phyloP scores from a whole-genome alignment of 306 rosid genomes.

The Acacia crassicarpa region DNA sequence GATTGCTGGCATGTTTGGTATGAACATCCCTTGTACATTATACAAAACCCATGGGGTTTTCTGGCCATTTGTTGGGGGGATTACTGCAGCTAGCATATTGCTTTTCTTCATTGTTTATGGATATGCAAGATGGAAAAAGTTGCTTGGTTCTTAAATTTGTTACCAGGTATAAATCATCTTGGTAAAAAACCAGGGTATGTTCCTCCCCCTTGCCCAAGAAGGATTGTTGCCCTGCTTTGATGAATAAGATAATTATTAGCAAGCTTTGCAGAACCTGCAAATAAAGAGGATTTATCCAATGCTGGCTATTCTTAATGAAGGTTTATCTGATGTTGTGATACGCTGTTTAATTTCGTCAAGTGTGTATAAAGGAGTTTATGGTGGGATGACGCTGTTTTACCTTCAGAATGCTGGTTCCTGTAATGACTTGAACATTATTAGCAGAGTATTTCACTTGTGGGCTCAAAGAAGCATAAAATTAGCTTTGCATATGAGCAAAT shows the following conservation, averaged over 20 bases:
- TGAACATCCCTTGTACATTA: constrained; percentile 78
- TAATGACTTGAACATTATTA: background rate
- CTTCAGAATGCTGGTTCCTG: background rate
- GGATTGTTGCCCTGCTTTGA: background rate
- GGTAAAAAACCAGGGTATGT: background rate
- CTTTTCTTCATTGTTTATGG: constrained; percentile 71
- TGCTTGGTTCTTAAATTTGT: constrained; percentile 66
- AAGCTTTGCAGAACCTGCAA: background rate
- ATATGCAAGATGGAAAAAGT: constrained; percentile 92
- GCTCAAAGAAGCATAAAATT: background rate
- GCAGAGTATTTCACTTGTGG: background rate
- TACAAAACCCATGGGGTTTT: constrained; percentile 40
- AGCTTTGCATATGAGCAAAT: background rate
- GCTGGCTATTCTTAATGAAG: background rate
- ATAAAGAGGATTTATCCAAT: background rate
- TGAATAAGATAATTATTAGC: background rate
- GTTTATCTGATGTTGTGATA: background rate
- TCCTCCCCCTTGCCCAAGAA: background rate
- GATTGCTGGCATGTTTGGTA: constrained; percentile 76
- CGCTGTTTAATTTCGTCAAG: background rate
- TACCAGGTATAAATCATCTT: background rate
- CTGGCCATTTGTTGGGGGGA: constrained; percentile 47
- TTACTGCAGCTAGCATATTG: constrained; percentile 42
- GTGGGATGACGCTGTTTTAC: background rate
- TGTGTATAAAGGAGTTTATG: background rate